phyloP scores from a whole-genome alignment of 306 rosid species.

The Vigna radiata region DNA sequence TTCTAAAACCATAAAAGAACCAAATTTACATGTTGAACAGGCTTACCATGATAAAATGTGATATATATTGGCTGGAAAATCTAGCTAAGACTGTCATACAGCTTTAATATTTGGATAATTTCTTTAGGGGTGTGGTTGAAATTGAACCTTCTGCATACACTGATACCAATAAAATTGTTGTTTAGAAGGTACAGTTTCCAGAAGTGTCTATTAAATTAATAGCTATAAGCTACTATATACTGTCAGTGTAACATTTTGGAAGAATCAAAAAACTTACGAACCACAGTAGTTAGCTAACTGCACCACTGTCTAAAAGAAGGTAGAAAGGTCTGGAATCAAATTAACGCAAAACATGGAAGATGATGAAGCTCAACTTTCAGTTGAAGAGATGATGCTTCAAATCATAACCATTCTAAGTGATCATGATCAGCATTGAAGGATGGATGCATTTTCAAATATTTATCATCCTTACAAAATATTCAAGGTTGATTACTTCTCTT shows the following conservation, averaged over 20 bases:
- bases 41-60: background rate
- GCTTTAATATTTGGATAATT: background rate
- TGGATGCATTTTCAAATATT: background rate
- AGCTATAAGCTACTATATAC: background rate
- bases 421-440: background rate
- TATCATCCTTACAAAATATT: background rate
- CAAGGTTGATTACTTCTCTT: background rate
- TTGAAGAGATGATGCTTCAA: background rate
- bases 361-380: background rate
- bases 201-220: background rate
- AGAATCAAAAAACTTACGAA: background rate
- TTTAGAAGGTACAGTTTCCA: background rate
- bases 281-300: background rate
- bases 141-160: background rate
- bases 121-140: background rate
- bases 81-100: background rate
- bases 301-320: background rate
- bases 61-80: background rate
- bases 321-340: background rate
- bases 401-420: background rate
- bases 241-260: background rate
- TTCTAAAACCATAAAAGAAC: background rate
- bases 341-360: background rate
- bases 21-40: background rate
- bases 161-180: background rate